Evolutionary conservation across 2,329 filamentous ascomycete species (phyloP).

Genomic region (Trichoderma sp.): DNA sequence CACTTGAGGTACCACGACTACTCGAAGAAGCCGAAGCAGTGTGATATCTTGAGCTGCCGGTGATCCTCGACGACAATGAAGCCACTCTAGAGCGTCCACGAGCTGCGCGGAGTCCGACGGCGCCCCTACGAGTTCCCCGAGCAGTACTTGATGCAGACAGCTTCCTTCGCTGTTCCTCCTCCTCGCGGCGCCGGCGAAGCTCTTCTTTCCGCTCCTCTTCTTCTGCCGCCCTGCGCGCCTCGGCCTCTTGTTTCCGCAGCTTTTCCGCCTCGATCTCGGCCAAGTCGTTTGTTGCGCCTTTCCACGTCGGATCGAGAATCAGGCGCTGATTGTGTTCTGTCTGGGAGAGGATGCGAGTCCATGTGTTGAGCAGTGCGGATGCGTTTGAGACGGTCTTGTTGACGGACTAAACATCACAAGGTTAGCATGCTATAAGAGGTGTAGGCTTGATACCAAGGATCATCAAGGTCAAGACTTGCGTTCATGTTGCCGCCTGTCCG

Average conservation of each 20-base stretch:
- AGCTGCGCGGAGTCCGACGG: constrained; percentile 14
- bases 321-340: constrained; percentile 96
- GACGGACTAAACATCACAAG: constrained; percentile 62
- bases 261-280: constrained; percentile 84
- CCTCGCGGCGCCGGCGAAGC: constrained; percentile 63
- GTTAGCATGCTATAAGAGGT: constrained; percentile 37
- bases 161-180: constrained; percentile 53
- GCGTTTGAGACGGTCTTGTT: constrained; percentile 83
- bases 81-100: constrained; percentile 35
- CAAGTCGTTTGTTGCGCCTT: constrained; percentile 83
- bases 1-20: constrained; percentile 36
- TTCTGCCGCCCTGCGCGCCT: constrained; percentile 74
- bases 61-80: constrained; percentile 33
- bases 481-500: constrained; percentile 77
- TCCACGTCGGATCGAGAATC: constrained; percentile 85
- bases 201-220: constrained; percentile 78
- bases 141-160: constrained; percentile 36
- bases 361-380: constrained; percentile 87
- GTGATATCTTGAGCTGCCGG: constrained; percentile 36
- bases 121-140: constrained; percentile 38
- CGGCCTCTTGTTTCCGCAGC: constrained; percentile 71
- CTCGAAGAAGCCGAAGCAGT: constrained; percentile 37
- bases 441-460: not conserved
- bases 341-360: constrained; percentile 93
- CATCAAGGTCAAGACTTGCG: constrained; percentile 46